These are phyloP conservation scores for Globisporangium acanthophoron DNA, from an alignment of 352 stramenopile genomes.

Conservation along the genomic window DNA sequence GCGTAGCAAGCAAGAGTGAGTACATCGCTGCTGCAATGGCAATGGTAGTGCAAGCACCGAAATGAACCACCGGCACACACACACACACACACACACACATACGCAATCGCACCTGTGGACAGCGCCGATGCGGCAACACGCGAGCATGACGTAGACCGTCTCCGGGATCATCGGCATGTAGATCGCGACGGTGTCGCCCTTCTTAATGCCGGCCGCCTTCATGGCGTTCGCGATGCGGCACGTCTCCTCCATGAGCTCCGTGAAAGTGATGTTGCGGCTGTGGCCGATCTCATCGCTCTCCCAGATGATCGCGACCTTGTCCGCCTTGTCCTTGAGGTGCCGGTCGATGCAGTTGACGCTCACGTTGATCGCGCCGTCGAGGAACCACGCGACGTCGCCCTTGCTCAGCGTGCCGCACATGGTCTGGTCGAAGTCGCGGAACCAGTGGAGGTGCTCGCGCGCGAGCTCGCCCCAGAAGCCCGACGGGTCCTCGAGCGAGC, in stretches of 20 bases:
- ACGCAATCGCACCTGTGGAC: conserved; percentile 58
- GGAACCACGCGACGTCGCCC: conserved; percentile 94
- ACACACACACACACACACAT: not conserved
- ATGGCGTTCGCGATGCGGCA: conserved; percentile 92
- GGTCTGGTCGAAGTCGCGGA: conserved; percentile 88
- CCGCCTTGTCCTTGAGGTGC: conserved; percentile 69
- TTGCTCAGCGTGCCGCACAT: conserved; percentile 85
- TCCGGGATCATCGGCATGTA: conserved; percentile 99
- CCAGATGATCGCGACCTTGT: conserved; percentile 96
- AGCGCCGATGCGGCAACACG: conserved; percentile 95
- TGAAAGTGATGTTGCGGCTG: conserved; percentile 88
- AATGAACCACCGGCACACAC: not conserved
- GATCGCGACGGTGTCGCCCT: conserved; percentile 91
- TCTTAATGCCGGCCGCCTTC: conserved; percentile 43
- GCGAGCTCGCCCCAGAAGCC: conserved; percentile 92
- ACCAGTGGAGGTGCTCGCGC: conserved; percentile 90
- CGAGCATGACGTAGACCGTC: conserved; percentile 96
- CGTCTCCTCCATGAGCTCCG: conserved; percentile 86
- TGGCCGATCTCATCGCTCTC: conserved; percentile 95
- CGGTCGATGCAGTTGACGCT: conserved; percentile 95
- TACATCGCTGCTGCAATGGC: not conserved
- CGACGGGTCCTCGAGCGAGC: conserved; percentile 82
- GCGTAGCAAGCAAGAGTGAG: not conserved
- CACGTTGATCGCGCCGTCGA: conserved; percentile 93
- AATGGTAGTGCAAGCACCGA: not conserved